These are phyloP conservation scores for Jackrogersella minutella DNA, from an alignment of 495 filamentous ascomycete species.

Conservation along the genomic window DNA sequence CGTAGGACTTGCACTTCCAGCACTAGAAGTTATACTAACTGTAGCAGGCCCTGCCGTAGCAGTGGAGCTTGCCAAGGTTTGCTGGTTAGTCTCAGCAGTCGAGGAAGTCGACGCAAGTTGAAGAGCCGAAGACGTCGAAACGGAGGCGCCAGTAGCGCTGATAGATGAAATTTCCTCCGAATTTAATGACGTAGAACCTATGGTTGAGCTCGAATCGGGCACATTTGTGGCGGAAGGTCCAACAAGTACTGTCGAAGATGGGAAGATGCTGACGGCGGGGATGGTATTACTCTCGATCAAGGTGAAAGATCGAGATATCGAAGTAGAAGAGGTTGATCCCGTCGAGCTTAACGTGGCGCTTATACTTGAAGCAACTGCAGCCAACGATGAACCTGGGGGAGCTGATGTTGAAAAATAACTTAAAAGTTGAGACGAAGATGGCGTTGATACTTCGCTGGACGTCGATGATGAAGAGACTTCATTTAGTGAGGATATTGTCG, in stretches of 20 bases:
- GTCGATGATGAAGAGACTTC: constrained; percentile 15
- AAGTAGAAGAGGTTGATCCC: constrained; percentile 28
- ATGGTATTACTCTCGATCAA: constrained; percentile 38
- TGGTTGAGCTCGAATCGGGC: constrained; percentile 2
- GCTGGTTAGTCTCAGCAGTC: background rate
- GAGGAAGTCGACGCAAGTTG: constrained; percentile 15
- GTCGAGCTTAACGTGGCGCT: background rate
- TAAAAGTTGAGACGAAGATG: constrained; percentile 21
- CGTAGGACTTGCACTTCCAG: constrained; percentile 1
- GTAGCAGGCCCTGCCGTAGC: background rate
- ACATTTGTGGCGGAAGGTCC: constrained; percentile 7
- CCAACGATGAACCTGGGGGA: constrained; percentile 4
- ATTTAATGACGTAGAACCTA: background rate
- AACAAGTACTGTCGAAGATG: constrained; percentile 38
- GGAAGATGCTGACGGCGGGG: constrained; percentile 38
- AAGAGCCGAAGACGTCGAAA: constrained; percentile 25
- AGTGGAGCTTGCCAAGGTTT: background rate
- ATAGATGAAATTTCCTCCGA: background rate
- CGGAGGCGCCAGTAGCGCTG: background rate
- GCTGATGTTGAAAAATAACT: constrained; percentile 11
- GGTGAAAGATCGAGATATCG: constrained; percentile 35
- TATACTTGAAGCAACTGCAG: constrained; percentile 10
- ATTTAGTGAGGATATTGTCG: constrained; percentile 16
- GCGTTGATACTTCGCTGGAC: constrained; percentile 6
- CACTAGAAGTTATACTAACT: background rate